Conservation (phyloP, 192 early-diverging fungal species). For the Backusella sp. region DNA sequence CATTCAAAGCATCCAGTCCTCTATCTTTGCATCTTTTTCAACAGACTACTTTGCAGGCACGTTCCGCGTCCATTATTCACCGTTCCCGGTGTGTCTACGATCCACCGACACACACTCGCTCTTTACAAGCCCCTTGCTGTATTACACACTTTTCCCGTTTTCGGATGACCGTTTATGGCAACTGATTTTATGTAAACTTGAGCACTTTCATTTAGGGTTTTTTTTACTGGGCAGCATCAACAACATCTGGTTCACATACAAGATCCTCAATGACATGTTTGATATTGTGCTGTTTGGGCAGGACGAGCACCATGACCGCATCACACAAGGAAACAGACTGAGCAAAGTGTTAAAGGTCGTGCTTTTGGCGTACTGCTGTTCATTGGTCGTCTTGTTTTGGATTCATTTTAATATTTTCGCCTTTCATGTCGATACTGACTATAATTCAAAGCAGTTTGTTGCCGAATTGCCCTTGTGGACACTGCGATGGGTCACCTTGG, state of each 20-base stretch:
- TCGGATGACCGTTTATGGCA: constrained; percentile 47
- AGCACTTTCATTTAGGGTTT: constrained; percentile 56
- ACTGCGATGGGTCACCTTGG: constrained; percentile 54
- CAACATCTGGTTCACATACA: constrained; percentile 51
- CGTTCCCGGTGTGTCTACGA: constrained; percentile 34
- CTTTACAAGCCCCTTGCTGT: constrained; percentile 12
- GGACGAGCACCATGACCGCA: neutral
- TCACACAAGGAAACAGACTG: neutral
- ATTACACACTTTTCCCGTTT: constrained; percentile 44
- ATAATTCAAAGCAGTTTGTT: constrained; percentile 45
- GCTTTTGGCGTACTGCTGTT: constrained; percentile 40
- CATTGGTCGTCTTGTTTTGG: constrained; percentile 51
- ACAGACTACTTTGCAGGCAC: neutral
- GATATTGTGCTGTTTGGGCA: constrained; percentile 44
- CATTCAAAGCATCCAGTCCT: neutral
- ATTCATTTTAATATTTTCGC: constrained; percentile 57
- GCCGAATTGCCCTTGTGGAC: constrained; percentile 55
- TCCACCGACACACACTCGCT: constrained; percentile 12
- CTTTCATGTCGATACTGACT: constrained; percentile 36
- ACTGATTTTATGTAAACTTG: constrained; percentile 44
- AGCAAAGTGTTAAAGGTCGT: constrained; percentile 35
- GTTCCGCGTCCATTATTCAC: constrained; percentile 27
- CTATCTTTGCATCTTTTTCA: neutral
- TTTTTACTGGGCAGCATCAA: constrained; percentile 55
- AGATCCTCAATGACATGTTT: constrained; percentile 55